Evolutionary conservation across 495 filamentous ascomycete species (phyloP), one percentile per base, ranked within the genome.

Genomic region (Tuber melanosporum): DNA sequence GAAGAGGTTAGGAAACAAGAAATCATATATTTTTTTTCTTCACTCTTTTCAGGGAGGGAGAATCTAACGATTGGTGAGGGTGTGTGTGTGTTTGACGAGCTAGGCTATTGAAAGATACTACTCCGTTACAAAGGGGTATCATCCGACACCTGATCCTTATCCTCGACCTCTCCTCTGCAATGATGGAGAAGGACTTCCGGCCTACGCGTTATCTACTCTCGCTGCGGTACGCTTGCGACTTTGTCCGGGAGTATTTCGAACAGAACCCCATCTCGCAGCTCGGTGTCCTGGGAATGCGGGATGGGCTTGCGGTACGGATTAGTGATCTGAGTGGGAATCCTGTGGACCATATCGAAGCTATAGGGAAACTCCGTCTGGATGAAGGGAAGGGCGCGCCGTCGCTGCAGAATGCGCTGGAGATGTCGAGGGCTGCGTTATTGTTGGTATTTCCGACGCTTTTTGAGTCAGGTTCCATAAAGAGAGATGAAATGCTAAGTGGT

Each of bases 211-310:
- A 95, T 84, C 88, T 93, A 66, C 87, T 97, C 52, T 91, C 91
- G 14, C 88, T 98, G 76, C 91, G 91, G 79, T 96, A 94, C 86
- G 92, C 94, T 70, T 88, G 91, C 77, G 91, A 93, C 76, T 98
- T 97, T 83, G 91, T 98, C 52, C 88, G 90, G 70, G 96, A 98
- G 80, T 99, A 94, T 85, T 99, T 98, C 83, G 95, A 98, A 84
- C 95, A 99, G 84, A 99, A 99, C 77, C 95, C 95, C n/a, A 98
- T 99, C 84, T 95, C 93, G 44, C 96, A 99, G 83, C 87, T 99
- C 52, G 93, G 92, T 20, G 90, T 98, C 39, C 86, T 99, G 62
- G 95, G 92, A 71, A 94, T 97, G 90, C 90, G 91, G 69, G 96
- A 98, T 84, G 95, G 95, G 20, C 86, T 98, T 22, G 94, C 94